phyloP scores from a whole-genome alignment of 164 flowering plant genomes.

The Macadamia integrifolia region DNA sequence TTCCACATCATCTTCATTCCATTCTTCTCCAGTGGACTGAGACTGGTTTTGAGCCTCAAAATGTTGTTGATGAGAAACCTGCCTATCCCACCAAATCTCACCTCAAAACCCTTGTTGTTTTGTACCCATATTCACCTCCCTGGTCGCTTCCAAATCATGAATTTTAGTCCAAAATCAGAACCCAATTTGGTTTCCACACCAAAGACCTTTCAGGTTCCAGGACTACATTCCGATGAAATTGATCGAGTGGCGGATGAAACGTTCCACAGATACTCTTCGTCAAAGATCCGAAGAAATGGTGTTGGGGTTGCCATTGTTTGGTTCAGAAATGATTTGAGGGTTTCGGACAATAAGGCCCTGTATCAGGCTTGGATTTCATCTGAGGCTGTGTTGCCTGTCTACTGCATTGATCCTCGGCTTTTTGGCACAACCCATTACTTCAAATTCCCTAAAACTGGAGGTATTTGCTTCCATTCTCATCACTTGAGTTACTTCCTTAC shows the following conservation, averaged over 20 bases:
- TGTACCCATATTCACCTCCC: conserved; percentile 3
- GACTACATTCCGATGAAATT: conserved; percentile 27
- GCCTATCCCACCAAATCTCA: conserved; percentile 10
- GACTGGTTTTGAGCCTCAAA: no score
- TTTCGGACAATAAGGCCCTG: conserved; percentile 80
- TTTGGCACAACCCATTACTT: conserved; percentile 69
- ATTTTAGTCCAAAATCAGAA: conserved; percentile 12
- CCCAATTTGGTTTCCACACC: conserved; percentile 6
- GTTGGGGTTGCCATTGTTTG: conserved; percentile 72
- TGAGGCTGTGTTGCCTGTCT: conserved; percentile 66
- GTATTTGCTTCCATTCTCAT: conserved; percentile 22
- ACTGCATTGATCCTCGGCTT: conserved; percentile 77
- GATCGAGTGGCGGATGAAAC: conserved; percentile 38
- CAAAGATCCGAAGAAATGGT: conserved; percentile 35
- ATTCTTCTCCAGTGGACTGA: background rate
- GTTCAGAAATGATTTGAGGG: conserved; percentile 89
- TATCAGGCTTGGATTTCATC: conserved; percentile 71
- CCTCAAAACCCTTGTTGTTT: conserved; percentile 7
- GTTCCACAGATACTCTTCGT: conserved; percentile 40
- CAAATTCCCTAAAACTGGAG: conserved; percentile 95
- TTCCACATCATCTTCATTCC: no score
- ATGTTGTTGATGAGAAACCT: conserved; percentile 15
- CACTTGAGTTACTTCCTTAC: background rate
- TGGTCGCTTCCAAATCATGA: conserved; percentile 21
- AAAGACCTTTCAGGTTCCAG: conserved; percentile 35